phyloP scores from a whole-genome alignment of 2,329 filamentous ascomycete species.

The Zymoseptoria passerinii region DNA sequence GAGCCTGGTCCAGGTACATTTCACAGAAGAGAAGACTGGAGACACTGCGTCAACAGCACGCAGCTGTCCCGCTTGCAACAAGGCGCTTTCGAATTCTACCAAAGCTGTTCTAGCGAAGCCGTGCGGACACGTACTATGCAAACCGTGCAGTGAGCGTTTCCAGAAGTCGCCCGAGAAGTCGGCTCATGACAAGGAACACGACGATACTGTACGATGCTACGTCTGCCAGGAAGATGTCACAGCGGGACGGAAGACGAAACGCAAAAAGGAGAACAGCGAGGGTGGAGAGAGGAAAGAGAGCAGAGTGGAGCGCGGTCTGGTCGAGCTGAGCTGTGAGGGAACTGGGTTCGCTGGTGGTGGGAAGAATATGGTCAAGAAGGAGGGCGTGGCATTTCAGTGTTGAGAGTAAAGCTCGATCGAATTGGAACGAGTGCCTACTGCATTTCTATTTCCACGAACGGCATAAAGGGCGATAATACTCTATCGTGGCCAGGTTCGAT shows the following conservation, averaged over 20 bases:
- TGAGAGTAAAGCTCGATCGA: slow-evolving; percentile 29
- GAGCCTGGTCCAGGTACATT: slow-evolving; percentile 64
- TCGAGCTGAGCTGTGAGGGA: slow-evolving; percentile 75
- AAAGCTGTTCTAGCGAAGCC: slow-evolving; percentile 76
- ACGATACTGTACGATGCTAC: slow-evolving; percentile 59
- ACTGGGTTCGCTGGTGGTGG: slow-evolving; percentile 91
- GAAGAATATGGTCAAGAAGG: slow-evolving; percentile 68
- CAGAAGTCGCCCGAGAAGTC: slow-evolving; percentile 52
- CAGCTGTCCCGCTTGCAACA: slow-evolving; percentile 79
- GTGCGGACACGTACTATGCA: slow-evolving; percentile 87
- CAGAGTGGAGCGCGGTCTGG: slow-evolving; percentile 60
- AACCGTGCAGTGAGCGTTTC: slow-evolving; percentile 75
- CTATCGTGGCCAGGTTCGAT: too few species aligned
- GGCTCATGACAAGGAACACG: slow-evolving; percentile 50
- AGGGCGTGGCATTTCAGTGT: slow-evolving; percentile 75
- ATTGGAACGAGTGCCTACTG: neutral
- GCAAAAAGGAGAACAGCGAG: slow-evolving; percentile 20
- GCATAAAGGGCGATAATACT: too few species aligned
- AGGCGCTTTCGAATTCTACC: slow-evolving; percentile 70
- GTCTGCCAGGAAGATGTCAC: slow-evolving; percentile 79
- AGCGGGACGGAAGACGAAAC: slow-evolving; percentile 21
- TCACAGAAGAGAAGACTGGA: slow-evolving; percentile 58
- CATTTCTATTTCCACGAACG: too few species aligned
- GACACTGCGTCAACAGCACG: slow-evolving; percentile 33
- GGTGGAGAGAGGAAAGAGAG: slow-evolving; percentile 36